Evolutionary conservation across 2,329 filamentous ascomycete species (phyloP).

Genomic region (Fusarium sp.): DNA sequence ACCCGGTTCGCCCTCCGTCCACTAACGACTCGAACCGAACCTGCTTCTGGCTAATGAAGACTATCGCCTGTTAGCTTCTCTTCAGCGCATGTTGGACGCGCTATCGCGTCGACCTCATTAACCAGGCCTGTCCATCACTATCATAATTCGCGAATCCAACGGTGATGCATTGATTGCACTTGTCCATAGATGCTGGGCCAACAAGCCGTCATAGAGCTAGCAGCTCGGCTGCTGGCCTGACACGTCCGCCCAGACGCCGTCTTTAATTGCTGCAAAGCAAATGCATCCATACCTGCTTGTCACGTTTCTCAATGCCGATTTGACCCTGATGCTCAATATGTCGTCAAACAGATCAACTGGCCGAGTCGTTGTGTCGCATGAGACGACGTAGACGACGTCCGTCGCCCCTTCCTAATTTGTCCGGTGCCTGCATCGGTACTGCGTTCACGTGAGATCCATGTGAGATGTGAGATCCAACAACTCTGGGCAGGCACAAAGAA

Average conservation of each 20-base stretch:
- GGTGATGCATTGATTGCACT: neutral
- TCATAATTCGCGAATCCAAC: neutral
- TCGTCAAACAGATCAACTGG: neutral
- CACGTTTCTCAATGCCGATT: neutral
- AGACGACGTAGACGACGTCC: neutral
- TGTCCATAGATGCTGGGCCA: neutral
- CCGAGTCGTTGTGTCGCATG: slow-evolving; percentile 5
- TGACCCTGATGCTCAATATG: neutral
- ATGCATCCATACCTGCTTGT: neutral
- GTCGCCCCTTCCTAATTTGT: slow-evolving; percentile 7
- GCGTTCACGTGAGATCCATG: slow-evolving; percentile 8
- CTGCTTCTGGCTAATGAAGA: slow-evolving; percentile 33
- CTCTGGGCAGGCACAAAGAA: neutral
- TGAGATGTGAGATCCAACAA: neutral
- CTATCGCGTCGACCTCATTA: neutral
- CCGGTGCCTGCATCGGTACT: neutral
- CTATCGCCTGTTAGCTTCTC: slow-evolving; percentile 22
- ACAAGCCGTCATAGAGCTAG: neutral
- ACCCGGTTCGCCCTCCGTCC: slow-evolving; percentile 20
- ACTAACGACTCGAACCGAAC: slow-evolving; percentile 19
- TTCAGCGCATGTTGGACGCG: neutral
- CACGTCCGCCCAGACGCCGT: neutral
- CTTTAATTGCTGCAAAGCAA: neutral
- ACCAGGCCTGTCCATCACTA: neutral
- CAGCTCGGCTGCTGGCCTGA: neutral